Percentiles rank a stretch among this genome's conserved stretches.
These are phyloP conservation scores for Peziza echinospora DNA, from an alignment of 495 filamentous ascomycete species.

Conservation along the genomic window DNA sequence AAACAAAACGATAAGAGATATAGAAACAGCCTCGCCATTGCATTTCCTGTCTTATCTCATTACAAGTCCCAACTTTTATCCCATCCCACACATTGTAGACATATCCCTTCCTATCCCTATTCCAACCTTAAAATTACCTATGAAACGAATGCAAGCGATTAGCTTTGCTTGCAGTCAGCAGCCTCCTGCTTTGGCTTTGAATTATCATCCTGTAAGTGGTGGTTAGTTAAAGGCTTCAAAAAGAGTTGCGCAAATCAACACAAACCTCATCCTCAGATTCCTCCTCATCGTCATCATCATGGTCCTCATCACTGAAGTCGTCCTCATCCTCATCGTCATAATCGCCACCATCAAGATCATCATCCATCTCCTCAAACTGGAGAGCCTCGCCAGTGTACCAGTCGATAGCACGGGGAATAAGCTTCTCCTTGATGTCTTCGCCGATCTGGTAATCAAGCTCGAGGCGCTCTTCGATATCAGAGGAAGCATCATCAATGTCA, in stretches of 20 bases:
- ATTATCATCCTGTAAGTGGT: slow-evolving; percentile 62
- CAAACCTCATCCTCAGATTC: slow-evolving; percentile 89
- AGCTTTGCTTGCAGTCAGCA: slow-evolving; percentile 99
- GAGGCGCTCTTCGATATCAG: slow-evolving; percentile 89
- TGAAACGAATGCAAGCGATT: slow-evolving; percentile 22
- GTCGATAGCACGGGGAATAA: slow-evolving; percentile 95
- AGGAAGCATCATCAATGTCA: slow-evolving; percentile 53
- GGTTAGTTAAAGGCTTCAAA: slow-evolving; percentile 1
- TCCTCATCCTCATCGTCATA: slow-evolving; percentile 83
- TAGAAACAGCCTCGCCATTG: slow-evolving; percentile 1
- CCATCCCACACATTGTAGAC: not conserved
- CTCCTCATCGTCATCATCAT: slow-evolving; percentile 61
- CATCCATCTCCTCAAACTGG: slow-evolving; percentile 85
- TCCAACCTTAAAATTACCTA: not conserved
- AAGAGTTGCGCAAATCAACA: too few relatives aligned
- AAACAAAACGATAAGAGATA: slow-evolving; percentile 1
- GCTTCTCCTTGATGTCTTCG: slow-evolving; percentile 99
- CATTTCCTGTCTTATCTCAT: not conserved
- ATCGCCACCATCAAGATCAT: slow-evolving; percentile 63
- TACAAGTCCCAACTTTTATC: slow-evolving; percentile 7
- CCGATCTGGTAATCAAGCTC: slow-evolving; percentile 98
- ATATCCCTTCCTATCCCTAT: not conserved
- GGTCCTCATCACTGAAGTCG: slow-evolving; percentile 77
- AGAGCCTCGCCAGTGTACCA: slow-evolving; percentile 99
- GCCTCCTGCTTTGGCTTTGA: slow-evolving; percentile 97